A percentile compares a stretch with the other conserved stretches of the same genome.
These are phyloP conservation scores for Trebouxia gelatinosa DNA, from an alignment of 163 green algal genomes.

Conservation along the genomic window DNA sequence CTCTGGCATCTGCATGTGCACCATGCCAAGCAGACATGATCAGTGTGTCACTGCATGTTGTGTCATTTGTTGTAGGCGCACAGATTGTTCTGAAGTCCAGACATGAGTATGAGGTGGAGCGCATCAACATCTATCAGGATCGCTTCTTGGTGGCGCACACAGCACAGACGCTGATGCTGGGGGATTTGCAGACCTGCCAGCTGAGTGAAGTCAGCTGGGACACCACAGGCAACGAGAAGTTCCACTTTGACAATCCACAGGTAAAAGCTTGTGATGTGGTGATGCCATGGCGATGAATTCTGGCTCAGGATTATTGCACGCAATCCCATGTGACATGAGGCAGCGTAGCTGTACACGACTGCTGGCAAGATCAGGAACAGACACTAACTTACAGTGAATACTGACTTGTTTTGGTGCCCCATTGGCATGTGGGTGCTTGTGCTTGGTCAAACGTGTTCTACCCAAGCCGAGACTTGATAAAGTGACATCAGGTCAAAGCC, in stretches of 20 bases:
- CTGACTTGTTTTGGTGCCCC: no score
- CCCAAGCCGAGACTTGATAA: no score
- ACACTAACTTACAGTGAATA: no score
- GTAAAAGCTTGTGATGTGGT: no score
- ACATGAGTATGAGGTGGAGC: slow-evolving; percentile 72
- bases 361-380: no score
- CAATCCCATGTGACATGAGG: no score
- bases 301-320: no score
- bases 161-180: slow-evolving; percentile 72
- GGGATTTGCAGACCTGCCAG: slow-evolving; percentile 77
- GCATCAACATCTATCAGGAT: slow-evolving; percentile 71
- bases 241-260: slow-evolving; percentile 77
- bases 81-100: slow-evolving; percentile 71
- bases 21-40: background rate
- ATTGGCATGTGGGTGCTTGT: no score
- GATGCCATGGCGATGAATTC: no score
- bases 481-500: no score
- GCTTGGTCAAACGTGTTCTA: no score
- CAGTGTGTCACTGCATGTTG: background rate
- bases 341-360: no score
- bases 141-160: slow-evolving; percentile 73
- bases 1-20: background rate
- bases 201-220: slow-evolving; percentile 77
- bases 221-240: slow-evolving; percentile 61
- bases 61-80: slow-evolving; percentile 44